phyloP scores from a whole-genome alignment of 2,329 filamentous ascomycete species.

The Ceratocystis alfenasii region DNA sequence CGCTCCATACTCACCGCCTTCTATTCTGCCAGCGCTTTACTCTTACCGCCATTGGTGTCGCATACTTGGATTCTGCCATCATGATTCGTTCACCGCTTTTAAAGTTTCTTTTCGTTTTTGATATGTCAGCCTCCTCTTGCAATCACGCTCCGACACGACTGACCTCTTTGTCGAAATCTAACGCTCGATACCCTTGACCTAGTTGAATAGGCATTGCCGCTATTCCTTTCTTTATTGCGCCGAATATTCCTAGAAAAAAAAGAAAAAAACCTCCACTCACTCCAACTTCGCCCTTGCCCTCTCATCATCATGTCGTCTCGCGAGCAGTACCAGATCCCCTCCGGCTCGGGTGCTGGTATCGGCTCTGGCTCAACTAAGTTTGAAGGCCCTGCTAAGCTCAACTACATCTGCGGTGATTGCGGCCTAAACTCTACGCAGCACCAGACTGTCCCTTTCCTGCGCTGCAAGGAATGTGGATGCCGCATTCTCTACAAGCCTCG shows the following conservation, averaged over 20 bases:
- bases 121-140: neutral
- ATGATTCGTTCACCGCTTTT: neutral
- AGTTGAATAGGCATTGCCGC: too few relatives aligned
- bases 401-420: constrained; percentile 37
- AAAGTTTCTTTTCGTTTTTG: constrained; percentile 7
- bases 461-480: constrained; percentile 91
- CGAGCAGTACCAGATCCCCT: constrained; percentile 67
- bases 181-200: neutral
- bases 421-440: constrained; percentile 38
- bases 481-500: constrained; percentile 95
- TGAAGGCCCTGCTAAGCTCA: constrained; percentile 33
- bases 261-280: neutral
- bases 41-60: neutral
- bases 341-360: constrained; percentile 35
- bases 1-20: neutral
- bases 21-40: neutral
- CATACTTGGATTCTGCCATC: neutral
- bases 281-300: neutral
- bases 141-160: neutral
- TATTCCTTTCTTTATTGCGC: too few relatives aligned
- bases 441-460: constrained; percentile 70
- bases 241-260: neutral
- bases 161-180: neutral
- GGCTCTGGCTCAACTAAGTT: constrained; percentile 31
- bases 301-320: constrained; percentile 41